Conservation (phyloP, 2,329 filamentous ascomycete species). For the Lecanicillium sp. region DNA sequence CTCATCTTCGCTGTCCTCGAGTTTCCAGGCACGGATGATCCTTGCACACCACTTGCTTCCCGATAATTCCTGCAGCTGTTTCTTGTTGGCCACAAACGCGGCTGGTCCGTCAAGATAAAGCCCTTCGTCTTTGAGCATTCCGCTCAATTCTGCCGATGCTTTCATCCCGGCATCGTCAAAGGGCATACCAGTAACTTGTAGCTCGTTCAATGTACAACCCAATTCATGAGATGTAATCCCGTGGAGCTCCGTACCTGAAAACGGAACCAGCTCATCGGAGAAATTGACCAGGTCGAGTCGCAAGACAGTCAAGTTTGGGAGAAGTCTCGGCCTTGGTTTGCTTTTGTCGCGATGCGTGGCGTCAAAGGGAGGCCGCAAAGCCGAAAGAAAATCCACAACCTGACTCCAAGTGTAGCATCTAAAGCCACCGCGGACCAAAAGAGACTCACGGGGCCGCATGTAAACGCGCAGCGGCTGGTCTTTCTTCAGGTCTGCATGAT, state of each 20-base stretch:
- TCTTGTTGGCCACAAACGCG: constrained; percentile 36
- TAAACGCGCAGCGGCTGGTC: constrained; percentile 37
- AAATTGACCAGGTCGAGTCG: constrained; percentile 53
- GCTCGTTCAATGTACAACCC: constrained; percentile 46
- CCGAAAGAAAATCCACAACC: constrained; percentile 46
- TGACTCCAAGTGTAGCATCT: constrained; percentile 51
- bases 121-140: constrained; percentile 48
- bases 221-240: constrained; percentile 49
- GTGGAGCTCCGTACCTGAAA: constrained; percentile 42
- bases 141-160: constrained; percentile 41
- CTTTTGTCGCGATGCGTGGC: constrained; percentile 31
- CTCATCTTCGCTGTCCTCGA: constrained; percentile 20
- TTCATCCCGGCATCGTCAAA: constrained; percentile 43
- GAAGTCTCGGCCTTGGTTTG: constrained; percentile 34
- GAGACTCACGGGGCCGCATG: constrained; percentile 38
- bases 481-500: constrained; percentile 39
- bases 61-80: constrained; percentile 33
- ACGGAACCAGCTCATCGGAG: constrained; percentile 38
- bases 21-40: constrained; percentile 41
- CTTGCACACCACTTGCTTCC: constrained; percentile 36
- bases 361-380: constrained; percentile 45
- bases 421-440: constrained; percentile 44
- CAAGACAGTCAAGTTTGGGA: constrained; percentile 41
- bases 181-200: constrained; percentile 47
- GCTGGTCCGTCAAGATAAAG: constrained; percentile 42